Conservation (phyloP, 257 asterid species). For the Handroanthus guayacan region DNA sequence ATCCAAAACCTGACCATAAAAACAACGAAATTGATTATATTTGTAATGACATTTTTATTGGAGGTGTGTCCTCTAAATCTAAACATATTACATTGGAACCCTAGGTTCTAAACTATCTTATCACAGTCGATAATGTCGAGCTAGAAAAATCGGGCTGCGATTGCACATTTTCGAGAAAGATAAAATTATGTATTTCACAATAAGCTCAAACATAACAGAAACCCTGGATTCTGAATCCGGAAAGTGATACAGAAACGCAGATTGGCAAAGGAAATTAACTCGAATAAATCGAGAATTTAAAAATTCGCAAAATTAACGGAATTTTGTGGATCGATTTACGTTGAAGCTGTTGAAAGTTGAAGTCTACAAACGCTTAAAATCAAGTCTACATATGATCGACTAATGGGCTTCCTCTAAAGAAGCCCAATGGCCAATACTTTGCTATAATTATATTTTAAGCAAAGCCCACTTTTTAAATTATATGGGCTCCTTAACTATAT, state of each 20-base stretch:
- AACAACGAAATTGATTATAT: not conserved
- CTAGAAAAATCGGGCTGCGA: not conserved
- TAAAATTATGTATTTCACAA: not conserved
- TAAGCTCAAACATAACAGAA: conserved; percentile 7
- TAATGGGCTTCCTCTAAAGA: not conserved
- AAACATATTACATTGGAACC: not conserved
- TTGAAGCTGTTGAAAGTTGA: not conserved
- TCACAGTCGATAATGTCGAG: not conserved
- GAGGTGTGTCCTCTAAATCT: not conserved
- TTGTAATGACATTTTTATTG: not conserved
- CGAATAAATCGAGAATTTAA: not conserved
- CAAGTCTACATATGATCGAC: not conserved
- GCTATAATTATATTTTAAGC: too few relatives aligned
- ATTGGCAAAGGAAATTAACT: not conserved
- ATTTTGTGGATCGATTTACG: conserved; percentile 2
- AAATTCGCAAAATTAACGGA: not conserved
- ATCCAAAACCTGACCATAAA: conserved; percentile 18
- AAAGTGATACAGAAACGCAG: not conserved
- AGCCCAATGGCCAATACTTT: not conserved
- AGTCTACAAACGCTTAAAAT: not conserved
- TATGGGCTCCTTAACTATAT: too few relatives aligned
- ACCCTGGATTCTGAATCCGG: conserved; percentile 29
- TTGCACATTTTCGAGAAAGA: not conserved
- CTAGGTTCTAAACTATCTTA: not conserved
- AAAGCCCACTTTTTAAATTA: too few relatives aligned